These are phyloP conservation scores for Leccinum sublutescens DNA, from an alignment of 768 basidiomycete genomes.

Conservation along the genomic window DNA sequence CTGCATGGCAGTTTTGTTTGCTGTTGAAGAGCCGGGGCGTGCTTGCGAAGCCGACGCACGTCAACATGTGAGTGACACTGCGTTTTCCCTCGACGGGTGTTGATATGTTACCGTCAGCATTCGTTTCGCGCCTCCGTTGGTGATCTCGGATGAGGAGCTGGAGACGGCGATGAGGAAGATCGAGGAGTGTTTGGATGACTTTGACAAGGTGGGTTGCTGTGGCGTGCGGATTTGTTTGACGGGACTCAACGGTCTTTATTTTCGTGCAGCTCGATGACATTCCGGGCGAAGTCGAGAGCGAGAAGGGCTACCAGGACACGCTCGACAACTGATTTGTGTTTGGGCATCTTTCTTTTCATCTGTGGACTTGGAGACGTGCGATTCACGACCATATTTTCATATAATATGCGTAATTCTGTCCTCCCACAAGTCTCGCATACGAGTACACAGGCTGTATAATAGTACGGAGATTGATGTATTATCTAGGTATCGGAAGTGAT, in stretches of 20 bases:
- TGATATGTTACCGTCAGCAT: conserved; percentile 50
- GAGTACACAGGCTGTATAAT: conserved; percentile 7
- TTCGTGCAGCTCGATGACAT: conserved; percentile 50
- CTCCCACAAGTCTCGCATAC: background rate
- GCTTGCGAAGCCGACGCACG: conserved; percentile 94
- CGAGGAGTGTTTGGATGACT: conserved; percentile 70
- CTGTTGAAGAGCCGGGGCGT: conserved; percentile 88
- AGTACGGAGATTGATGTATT: conserved; percentile 11
- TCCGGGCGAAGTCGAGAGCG: conserved; percentile 61
- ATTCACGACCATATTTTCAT: conserved; percentile 1
- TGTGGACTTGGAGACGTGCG: background rate
- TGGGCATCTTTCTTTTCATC: background rate
- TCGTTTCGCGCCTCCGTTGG: conserved; percentile 93
- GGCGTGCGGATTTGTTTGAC: background rate
- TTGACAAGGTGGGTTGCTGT: conserved; percentile 62
- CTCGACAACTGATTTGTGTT: conserved; percentile 21
- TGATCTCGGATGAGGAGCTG: conserved; percentile 88
- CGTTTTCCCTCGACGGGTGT: background rate
- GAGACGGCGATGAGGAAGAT: conserved; percentile 73
- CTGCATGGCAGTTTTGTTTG: conserved; percentile 96
- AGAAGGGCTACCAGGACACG: conserved; percentile 52
- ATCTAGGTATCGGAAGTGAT: background rate
- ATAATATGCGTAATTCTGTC: background rate
- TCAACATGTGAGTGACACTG: conserved; percentile 71
- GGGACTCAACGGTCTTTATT: background rate